Base-by-base conservation (phyloP, 2,329 filamentous ascomycete genomes). In the Aureobasidium lini region DNA sequence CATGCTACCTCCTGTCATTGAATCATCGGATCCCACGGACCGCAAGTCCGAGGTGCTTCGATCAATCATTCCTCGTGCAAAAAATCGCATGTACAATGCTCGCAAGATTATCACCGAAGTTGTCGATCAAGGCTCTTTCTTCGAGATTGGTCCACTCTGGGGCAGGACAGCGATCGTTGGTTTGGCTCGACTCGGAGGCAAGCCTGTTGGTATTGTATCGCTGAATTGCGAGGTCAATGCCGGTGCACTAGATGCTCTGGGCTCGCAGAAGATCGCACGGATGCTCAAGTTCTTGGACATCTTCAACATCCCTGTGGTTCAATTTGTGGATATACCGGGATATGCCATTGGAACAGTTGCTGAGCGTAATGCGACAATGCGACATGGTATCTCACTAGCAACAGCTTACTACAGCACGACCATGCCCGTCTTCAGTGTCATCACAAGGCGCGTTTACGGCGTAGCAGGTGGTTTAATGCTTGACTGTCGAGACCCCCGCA, bases 391-490 rank as follows among this genome's bases (percentile, higher is more conserved):
- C 4, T 79, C 82, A 47, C 76, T 86, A 1, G 82, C 80, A 6
- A 81, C 81, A 59, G 77, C 83, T 0, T 87, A 87, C 67, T 85
- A 81, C 67, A 79, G 79, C 23, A 86, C 83, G 0, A 86, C 83
- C 0, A 81, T 79, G 57, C 82, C 84, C 0, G 77, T 87, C 3
- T 86, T 86, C 71, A 82, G 75, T 59, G 81, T 87, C n/a, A 76
- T 87, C 4, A 81, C 82, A 1, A 75, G 84, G 6, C 79, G 82
- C 49, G 81, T 79, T 1, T 86, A 83, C 64, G 84, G 84, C 4
- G 84, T 87, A 1, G 84, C 84, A 1, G 84, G 84, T 0, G 84
- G 82, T 0, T 73, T 86, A 15, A 87, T 87, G 83, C 71, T 85
- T 0, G 83, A 84, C 46, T 82, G 78, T 56, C 77, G 84, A 15